Conservation (phyloP, 2,329 filamentous ascomycete species). For the Emericellopsis cladophorae region DNA sequence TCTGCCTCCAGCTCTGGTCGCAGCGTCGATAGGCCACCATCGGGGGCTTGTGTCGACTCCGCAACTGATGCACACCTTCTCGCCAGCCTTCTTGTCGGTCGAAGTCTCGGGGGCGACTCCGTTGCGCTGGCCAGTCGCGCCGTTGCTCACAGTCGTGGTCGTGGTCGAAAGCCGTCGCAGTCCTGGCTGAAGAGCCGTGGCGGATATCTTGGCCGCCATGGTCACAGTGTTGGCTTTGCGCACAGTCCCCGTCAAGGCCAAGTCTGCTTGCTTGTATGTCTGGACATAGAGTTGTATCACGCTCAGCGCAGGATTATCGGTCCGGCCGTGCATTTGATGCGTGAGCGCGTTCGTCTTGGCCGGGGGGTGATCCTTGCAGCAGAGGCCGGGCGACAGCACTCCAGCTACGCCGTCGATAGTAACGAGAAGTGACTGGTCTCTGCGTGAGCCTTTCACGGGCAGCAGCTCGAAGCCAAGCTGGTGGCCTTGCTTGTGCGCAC, state of each 20-base stretch:
- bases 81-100: constrained; percentile 18
- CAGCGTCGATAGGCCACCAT: constrained; percentile 52
- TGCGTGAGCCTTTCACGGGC: constrained; percentile 77
- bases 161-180: constrained; percentile 46
- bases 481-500: constrained; percentile 74
- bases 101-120: constrained; percentile 11
- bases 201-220: constrained; percentile 43
- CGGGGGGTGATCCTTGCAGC: constrained; percentile 81
- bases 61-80: constrained; percentile 51
- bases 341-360: constrained; percentile 51
- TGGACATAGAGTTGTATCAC: constrained; percentile 78
- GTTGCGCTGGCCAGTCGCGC: constrained; percentile 10
- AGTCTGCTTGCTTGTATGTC: constrained; percentile 90
- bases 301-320: constrained; percentile 58
- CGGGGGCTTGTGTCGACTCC: constrained; percentile 60
- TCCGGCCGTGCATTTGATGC: constrained; percentile 67
- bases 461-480: constrained; percentile 80
- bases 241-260: constrained; percentile 79
- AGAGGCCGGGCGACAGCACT: constrained; percentile 71
- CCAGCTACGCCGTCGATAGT: constrained; percentile 72
- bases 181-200: constrained; percentile 15
- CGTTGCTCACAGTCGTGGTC: constrained; percentile 13
- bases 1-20: constrained; percentile 32
- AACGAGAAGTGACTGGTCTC: constrained; percentile 69
- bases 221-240: constrained; percentile 77